Percentiles rank a stretch among this genome's conserved stretches.
Evolutionary conservation across 176 grass and related monocot genomes (phyloP).

Genomic region (Paspalum vaginatum): DNA sequence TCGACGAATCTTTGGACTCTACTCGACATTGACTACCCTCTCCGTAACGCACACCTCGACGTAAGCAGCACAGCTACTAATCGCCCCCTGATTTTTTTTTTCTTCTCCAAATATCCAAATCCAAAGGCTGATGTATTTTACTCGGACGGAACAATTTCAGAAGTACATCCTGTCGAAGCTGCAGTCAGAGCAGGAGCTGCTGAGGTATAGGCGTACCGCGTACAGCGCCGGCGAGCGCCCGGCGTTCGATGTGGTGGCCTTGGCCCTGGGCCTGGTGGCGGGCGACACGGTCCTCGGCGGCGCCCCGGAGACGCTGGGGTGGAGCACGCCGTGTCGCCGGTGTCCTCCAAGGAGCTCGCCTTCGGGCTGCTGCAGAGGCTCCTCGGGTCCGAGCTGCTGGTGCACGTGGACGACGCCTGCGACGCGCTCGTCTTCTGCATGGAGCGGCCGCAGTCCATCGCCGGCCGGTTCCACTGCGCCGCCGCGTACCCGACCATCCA

Average conservation of each 20-base stretch:
- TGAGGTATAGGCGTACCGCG: too few species aligned
- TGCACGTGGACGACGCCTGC: constrained; percentile 70
- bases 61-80: constrained; percentile 27
- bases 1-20: constrained; percentile 63
- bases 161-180: constrained; percentile 54
- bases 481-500: constrained; percentile 44
- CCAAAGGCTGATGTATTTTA: too few species aligned
- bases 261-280: constrained; percentile 51
- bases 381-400: constrained; percentile 51
- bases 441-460: constrained; percentile 38
- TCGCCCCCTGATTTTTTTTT: too few species aligned
- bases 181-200: constrained; percentile 55
- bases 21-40: constrained; percentile 41
- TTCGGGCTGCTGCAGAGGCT: constrained; percentile 46
- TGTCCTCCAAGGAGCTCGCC: not conserved
- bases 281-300: constrained; percentile 48
- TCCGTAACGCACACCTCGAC: constrained; percentile 37
- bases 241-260: constrained; percentile 60
- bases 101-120: too few species aligned
- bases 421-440: constrained; percentile 67
- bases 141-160: too few species aligned
- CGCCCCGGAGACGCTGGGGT: constrained; percentile 25
- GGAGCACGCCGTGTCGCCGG: constrained; percentile 34
- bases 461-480: constrained; percentile 57
- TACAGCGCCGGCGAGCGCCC: constrained; percentile 43